Evolutionary conservation across 371 early-diverging fungal species (phyloP), one percentile per base, ranked within the genome.

Genomic region (Blastocladiella emersonii): DNA sequence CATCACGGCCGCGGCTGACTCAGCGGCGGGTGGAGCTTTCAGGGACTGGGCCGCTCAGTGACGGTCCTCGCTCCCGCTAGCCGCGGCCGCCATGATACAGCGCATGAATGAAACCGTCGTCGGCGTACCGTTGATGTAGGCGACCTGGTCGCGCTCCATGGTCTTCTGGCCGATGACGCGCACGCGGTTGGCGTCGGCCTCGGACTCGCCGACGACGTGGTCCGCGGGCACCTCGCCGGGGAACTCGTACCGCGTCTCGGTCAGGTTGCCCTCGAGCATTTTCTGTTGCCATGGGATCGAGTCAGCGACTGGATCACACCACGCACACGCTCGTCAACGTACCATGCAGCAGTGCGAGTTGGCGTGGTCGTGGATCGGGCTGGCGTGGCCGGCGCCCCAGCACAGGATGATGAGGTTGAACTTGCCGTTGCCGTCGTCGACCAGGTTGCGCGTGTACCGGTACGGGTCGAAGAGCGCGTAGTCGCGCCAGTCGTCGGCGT

Each of bases 281-380:
- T 94, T 93, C 41, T 41, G 19, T 15, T 21, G 19, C 19, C 41
- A 5, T 6, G 21, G 3, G 17, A 13, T 13, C 17, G 17, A 21
- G 34, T 17, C 13, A 3, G 17, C 13, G 34, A 17, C 34, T 8
- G 8, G 10, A 21, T 34, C 15, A 13, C 0, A 17, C 34, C 19
- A 13, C 34, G 21, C 32, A 13, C 5, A 21, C 17, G 13, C 17
- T 13, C 34, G 19, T 8, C 10, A 13, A 56, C 56, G 32, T 56
- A 56, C 56, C 88, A 95, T 88, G 64, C 93, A 78, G 75, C 96
- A 95, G 72, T 95, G 96, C 56, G 92, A 86, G 55, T 85, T 84
- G n/a, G 90, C 72, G 68, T 95, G 96, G 73, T 93, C 90, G 72
- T 94, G 95, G 72, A 94, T 91, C 51, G 93, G 89, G 67, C 91